phyloP scores from a whole-genome alignment of 257 asterid species.

The Haberlea rhodopensis region DNA sequence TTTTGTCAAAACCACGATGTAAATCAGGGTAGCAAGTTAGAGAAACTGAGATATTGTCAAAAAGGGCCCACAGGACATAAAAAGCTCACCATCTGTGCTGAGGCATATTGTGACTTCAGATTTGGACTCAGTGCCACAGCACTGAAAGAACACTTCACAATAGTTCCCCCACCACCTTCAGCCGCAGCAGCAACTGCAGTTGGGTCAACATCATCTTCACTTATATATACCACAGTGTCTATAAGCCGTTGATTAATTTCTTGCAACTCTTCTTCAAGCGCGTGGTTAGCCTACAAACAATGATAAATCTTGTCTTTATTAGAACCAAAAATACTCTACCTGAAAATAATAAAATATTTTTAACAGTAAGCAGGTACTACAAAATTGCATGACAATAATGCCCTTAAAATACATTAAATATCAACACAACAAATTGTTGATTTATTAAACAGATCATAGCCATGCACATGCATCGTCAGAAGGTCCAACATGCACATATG shows the following conservation, averaged over 20 bases:
- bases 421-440: too few relatives aligned
- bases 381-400: constrained; percentile 7
- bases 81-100: constrained; percentile 79
- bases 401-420: neutral
- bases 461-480: too few relatives aligned
- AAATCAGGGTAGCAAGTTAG: constrained; percentile 25
- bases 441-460: too few relatives aligned
- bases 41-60: constrained; percentile 20
- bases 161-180: constrained; percentile 81
- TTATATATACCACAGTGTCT: constrained; percentile 73
- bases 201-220: constrained; percentile 82
- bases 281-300: constrained; percentile 68
- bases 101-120: constrained; percentile 84
- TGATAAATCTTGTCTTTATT: constrained; percentile 17
- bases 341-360: too few relatives aligned
- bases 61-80: constrained; percentile 20
- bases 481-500: too few relatives aligned
- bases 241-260: constrained; percentile 78
- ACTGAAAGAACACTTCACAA: constrained; percentile 77
- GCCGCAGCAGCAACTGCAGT: constrained; percentile 71
- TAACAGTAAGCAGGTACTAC: neutral
- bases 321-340: constrained; percentile 10
- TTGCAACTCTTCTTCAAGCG: constrained; percentile 78
- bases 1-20: constrained; percentile 10
- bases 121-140: constrained; percentile 86